Evolutionary conservation across 2,329 filamentous ascomycete genomes (phyloP), one percentile per base, ranked within the genome.

Genomic region (Ceratocystiopsis brevicomis): DNA sequence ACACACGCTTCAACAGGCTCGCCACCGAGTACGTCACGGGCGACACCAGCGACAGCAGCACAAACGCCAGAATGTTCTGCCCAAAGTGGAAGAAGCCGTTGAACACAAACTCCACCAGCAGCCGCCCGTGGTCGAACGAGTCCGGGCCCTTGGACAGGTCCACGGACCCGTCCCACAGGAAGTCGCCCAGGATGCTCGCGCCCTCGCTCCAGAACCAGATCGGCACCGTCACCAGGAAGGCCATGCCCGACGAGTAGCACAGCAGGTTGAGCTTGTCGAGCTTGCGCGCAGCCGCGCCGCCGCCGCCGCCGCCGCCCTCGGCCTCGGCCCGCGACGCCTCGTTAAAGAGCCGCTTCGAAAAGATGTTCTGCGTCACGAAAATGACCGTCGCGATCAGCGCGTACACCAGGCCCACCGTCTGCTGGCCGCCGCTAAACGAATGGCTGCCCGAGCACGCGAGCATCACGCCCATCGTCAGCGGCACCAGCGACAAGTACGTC

Each of bases 291-390:
- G 72, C 71, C 13, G 68, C 61, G 1, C 71, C 68, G 19, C 19
- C 19, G 19, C 19, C 19, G 19, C 4, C 19, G 19, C 4, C 19
- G 33, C 67, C 59, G 1, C 73, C 73, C 43, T 94, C 84, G 9
- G 78, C 75, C 60, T 95, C 88, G 2, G 84, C 82, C 46, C 78
- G 78, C 8, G 85, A 80, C 8, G 84, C 85, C 56, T 95, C 87
- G 59, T 95, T 98, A 67, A 98, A 98, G 11, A 98, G 76, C 51
- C 85, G 84, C 62, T 98, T 98, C 17, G 88, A 96, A 51, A 95
- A 93, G 45, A 98, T 98, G 57, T 98, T 98, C 57, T 98, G 90
- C 0, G 86, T 90, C 34, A 98, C 90, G 56, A 98, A 98, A 50
- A 96, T 81, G 44, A 96, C 66, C 9, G 90, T 85, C n/a, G 85